Conservation (phyloP, 306 rosid genomes). For the Fragaria vesca region DNA sequence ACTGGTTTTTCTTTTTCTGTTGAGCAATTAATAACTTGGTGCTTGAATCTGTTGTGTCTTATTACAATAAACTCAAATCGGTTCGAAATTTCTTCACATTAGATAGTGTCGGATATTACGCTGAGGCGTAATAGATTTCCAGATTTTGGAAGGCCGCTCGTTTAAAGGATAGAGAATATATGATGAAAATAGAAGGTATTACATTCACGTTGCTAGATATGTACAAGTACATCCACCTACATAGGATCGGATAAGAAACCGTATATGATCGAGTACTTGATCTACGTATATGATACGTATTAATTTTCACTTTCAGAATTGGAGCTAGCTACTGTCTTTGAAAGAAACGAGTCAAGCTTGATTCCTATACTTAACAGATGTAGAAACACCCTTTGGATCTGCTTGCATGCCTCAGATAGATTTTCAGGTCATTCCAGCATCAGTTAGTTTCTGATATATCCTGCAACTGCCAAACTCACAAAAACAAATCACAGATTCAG, state of each 20-base stretch:
- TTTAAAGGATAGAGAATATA: not conserved
- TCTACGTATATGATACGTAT: not conserved
- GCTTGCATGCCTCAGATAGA: not conserved
- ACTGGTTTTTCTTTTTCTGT: no score
- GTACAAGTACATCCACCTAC: not conserved
- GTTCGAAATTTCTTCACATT: not conserved
- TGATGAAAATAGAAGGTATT: no score
- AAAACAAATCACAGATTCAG: not conserved
- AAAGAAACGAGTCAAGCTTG: not conserved
- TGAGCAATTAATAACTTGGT: not conserved
- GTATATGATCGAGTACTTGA: not conserved
- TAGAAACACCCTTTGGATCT: not conserved
- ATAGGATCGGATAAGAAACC: not conserved
- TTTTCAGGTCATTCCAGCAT: not conserved
- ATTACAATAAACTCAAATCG: not conserved
- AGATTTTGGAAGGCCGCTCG: not conserved
- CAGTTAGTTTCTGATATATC: not conserved
- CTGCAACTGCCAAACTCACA: not conserved
- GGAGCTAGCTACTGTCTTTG: not conserved
- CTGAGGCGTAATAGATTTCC: not conserved
- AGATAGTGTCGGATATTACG: no score
- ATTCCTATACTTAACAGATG: not conserved
- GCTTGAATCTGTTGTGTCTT: not conserved
- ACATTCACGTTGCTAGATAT: not conserved
- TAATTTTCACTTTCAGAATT: not conserved